A percentile compares a stretch with the other conserved stretches of the same genome.
phyloP scores from a whole-genome alignment of 1,284 basidiomycete genomes.

The Volvariella volvacea region DNA sequence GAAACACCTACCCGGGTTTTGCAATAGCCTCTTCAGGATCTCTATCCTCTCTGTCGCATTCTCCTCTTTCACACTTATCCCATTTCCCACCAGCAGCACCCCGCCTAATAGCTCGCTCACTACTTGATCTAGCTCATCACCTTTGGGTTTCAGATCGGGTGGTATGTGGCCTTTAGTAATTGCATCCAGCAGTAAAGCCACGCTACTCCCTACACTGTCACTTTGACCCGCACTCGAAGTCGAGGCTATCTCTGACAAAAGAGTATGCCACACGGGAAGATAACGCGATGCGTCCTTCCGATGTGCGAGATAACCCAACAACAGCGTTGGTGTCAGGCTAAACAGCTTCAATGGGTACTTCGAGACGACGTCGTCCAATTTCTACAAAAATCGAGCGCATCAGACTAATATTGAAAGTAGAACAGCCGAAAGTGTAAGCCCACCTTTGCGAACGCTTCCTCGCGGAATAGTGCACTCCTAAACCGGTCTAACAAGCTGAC shows the following conservation, averaged over 20 bases:
- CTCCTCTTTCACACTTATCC: too few species aligned
- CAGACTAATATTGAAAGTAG: conserved; percentile 4
- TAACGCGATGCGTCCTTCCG: conserved; percentile 28
- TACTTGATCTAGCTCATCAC: conserved; percentile 37
- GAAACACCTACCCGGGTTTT: too few species aligned
- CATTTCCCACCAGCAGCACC: too few species aligned
- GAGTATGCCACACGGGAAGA: conserved; percentile 34
- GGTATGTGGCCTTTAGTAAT: conserved; percentile 29
- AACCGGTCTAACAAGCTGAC: conserved; percentile 35
- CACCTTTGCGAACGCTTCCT: conserved; percentile 33
- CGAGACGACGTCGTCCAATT: conserved; percentile 37
- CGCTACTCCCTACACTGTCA: conserved; percentile 9
- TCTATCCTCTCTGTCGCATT: too few species aligned
- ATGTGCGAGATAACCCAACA: conserved; percentile 42
- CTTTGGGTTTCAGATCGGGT: conserved; percentile 29
- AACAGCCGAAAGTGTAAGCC: conserved; percentile 9
- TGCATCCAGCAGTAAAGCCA: conserved; percentile 33
- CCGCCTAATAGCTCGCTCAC: conserved; percentile 15
- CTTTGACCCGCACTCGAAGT: not conserved
- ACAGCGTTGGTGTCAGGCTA: conserved; percentile 30
- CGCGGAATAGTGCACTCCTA: conserved; percentile 32
- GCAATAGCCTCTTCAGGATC: too few species aligned
- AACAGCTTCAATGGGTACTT: conserved; percentile 35
- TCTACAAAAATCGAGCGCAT: conserved; percentile 21
- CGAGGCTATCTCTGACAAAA: conserved; percentile 21